These are phyloP conservation scores for Pichia norvegensis DNA, from an alignment of 1,139 yeast genomes.

Conservation along the genomic window DNA sequence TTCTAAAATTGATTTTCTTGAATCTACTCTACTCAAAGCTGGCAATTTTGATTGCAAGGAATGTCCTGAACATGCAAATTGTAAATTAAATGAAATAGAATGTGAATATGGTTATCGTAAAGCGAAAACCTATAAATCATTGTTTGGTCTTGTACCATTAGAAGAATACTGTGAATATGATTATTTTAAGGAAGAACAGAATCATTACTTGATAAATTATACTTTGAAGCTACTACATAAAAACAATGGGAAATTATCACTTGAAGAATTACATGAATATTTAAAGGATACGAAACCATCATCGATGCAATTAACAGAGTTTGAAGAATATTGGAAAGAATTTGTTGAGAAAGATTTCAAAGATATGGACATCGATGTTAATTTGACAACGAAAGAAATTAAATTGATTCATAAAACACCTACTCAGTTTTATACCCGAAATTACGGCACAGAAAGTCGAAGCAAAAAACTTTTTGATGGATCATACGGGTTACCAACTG, in stretches of 20 bases:
- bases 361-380: slow-evolving; percentile 48
- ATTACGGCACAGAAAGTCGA: slow-evolving; percentile 18
- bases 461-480: slow-evolving; percentile 13
- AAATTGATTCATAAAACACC: slow-evolving; percentile 22
- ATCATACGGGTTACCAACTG: slow-evolving; percentile 15
- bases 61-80: slow-evolving; percentile 79
- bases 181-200: slow-evolving; percentile 59
- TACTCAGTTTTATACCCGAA: slow-evolving; percentile 19
- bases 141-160: slow-evolving; percentile 54
- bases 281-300: slow-evolving; percentile 47
- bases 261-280: slow-evolving; percentile 50
- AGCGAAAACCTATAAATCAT: slow-evolving; percentile 46
- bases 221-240: slow-evolving; percentile 60
- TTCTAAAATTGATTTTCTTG: slow-evolving; percentile 14
- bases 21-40: slow-evolving; percentile 12
- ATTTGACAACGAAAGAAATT: slow-evolving; percentile 18
- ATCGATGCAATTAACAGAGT: slow-evolving; percentile 42
- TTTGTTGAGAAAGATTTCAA: slow-evolving; percentile 38
- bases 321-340: slow-evolving; percentile 74
- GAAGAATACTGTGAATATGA: slow-evolving; percentile 69
- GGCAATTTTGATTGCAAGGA: slow-evolving; percentile 58
- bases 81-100: slow-evolving; percentile 52
- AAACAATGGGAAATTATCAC: slow-evolving; percentile 54
- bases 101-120: slow-evolving; percentile 67
- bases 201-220: slow-evolving; percentile 59